Evolutionary conservation across 2,329 filamentous ascomycete species (phyloP).

Genomic region (Venturia oleaginea): DNA sequence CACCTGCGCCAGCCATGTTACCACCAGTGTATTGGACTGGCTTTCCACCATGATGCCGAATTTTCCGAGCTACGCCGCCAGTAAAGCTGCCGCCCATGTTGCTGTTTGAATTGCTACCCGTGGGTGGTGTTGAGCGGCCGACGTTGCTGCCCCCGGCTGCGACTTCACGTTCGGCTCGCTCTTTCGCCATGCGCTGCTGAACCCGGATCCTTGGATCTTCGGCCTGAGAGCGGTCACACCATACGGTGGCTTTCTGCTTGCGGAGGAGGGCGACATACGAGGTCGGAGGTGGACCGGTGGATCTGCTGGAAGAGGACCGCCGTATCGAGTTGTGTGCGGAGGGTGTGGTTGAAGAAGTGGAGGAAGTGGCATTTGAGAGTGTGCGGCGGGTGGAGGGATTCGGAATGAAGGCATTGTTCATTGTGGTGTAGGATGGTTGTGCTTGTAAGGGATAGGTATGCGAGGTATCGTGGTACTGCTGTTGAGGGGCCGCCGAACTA

Average conservation of each 20-base stretch:
- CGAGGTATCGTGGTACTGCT: neutral
- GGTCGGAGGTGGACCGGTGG: conserved; percentile 49
- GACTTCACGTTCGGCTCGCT: conserved; percentile 76
- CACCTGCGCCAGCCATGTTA: conserved; percentile 66
- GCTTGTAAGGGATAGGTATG: neutral
- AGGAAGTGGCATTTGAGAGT: conserved; percentile 61
- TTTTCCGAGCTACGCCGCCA: conserved; percentile 65
- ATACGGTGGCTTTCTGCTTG: conserved; percentile 95
- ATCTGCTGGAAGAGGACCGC: conserved; percentile 74
- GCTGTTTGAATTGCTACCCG: conserved; percentile 39
- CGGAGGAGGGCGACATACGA: conserved; percentile 93
- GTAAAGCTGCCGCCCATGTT: conserved; percentile 49
- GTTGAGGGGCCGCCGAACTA: neutral
- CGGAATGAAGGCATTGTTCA: neutral
- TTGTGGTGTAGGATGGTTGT: conserved; percentile 1
- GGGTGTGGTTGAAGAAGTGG: conserved; percentile 50
- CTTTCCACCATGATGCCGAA: conserved; percentile 72
- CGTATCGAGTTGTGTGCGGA: conserved; percentile 30
- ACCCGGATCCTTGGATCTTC: conserved; percentile 80
- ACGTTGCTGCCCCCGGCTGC: conserved; percentile 44
- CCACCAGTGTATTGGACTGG: conserved; percentile 71
- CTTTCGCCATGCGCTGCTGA: conserved; percentile 78
- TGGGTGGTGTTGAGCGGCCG: conserved; percentile 29
- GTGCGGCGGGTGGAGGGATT: conserved; percentile 38
- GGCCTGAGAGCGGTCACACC: conserved; percentile 89